Conservation (phyloP, 2,329 filamentous ascomycete genomes). For the Thielaviopsis punctulata region DNA sequence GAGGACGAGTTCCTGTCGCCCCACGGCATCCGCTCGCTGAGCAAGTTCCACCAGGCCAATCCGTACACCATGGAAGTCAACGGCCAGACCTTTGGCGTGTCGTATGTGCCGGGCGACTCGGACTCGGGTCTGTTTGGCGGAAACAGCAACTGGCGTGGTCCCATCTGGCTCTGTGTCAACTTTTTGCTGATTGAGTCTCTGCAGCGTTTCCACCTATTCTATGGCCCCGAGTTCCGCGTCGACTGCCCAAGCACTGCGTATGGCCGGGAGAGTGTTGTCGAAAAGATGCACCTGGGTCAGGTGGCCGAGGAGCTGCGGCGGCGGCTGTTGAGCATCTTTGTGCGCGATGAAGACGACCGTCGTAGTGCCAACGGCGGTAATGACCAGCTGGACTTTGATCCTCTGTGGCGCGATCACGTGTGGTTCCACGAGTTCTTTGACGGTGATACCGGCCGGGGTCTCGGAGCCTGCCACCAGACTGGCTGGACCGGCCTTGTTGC, state of each 20-base stretch:
- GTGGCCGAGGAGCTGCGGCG: slow-evolving; percentile 93
- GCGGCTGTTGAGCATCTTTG: slow-evolving; percentile 80
- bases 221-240: slow-evolving; percentile 72
- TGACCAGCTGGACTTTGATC: slow-evolving; percentile 76
- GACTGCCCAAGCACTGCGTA: slow-evolving; percentile 48
- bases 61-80: slow-evolving; percentile 95
- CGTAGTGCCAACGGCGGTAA: slow-evolving; percentile 77
- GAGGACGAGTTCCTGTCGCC: slow-evolving; percentile 85
- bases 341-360: slow-evolving; percentile 65
- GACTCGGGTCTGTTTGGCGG: slow-evolving; percentile 90
- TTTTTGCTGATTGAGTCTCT: slow-evolving; percentile 86
- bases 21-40: slow-evolving; percentile 80
- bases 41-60: slow-evolving; percentile 76
- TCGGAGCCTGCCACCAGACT: slow-evolving; percentile 86
- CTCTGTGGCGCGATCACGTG: slow-evolving; percentile 78
- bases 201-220: slow-evolving; percentile 93
- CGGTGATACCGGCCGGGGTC: slow-evolving; percentile 71
- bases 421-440: slow-evolving; percentile 99
- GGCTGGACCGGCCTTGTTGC: slow-evolving; percentile 94
- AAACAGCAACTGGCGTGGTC: slow-evolving; percentile 95
- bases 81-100: slow-evolving; percentile 71
- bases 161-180: slow-evolving; percentile 93
- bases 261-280: not conserved
- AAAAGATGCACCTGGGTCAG: slow-evolving; percentile 81
- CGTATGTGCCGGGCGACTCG: slow-evolving; percentile 87